Conservation (phyloP, 495 filamentous ascomycete species). For the Neurospora sp. region DNA sequence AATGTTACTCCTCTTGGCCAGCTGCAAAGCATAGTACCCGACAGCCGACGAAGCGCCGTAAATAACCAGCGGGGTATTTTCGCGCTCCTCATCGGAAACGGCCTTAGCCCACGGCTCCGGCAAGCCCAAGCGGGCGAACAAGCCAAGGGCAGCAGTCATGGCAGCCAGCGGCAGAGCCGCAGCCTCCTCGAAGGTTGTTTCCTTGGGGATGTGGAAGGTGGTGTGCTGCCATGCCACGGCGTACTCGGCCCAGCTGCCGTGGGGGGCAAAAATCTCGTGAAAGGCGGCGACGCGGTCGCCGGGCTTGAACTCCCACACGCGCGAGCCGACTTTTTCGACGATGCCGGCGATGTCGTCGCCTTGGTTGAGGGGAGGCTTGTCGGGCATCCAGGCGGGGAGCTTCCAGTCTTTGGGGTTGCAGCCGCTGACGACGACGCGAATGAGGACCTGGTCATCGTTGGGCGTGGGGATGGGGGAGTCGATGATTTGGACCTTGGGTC, state of each 20-base stretch:
- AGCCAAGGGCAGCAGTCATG: constrained; percentile 59
- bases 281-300: constrained; percentile 66
- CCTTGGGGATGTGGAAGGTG: constrained; percentile 58
- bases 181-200: constrained; percentile 61
- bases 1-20: constrained; percentile 57
- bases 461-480: constrained; percentile 56
- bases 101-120: constrained; percentile 50
- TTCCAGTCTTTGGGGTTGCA: constrained; percentile 83
- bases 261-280: constrained; percentile 43
- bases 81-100: constrained; percentile 16
- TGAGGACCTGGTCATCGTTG: constrained; percentile 53
- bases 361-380: constrained; percentile 31
- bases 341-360: constrained; percentile 69
- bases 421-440: constrained; percentile 56
- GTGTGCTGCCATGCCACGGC: constrained; percentile 53
- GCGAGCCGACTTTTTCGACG: constrained; percentile 50
- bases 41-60: constrained; percentile 61
- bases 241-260: constrained; percentile 63
- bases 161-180: constrained; percentile 64
- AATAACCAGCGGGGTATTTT: constrained; percentile 36
- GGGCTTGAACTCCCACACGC: constrained; percentile 50
- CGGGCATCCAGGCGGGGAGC: constrained; percentile 13
- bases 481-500: constrained; percentile 47
- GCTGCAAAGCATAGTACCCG: constrained; percentile 57
- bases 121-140: constrained; percentile 49